Evolutionary conservation across 192 early-diverging fungal genomes (phyloP).

Genomic region (Umbelopsis sp.): DNA sequence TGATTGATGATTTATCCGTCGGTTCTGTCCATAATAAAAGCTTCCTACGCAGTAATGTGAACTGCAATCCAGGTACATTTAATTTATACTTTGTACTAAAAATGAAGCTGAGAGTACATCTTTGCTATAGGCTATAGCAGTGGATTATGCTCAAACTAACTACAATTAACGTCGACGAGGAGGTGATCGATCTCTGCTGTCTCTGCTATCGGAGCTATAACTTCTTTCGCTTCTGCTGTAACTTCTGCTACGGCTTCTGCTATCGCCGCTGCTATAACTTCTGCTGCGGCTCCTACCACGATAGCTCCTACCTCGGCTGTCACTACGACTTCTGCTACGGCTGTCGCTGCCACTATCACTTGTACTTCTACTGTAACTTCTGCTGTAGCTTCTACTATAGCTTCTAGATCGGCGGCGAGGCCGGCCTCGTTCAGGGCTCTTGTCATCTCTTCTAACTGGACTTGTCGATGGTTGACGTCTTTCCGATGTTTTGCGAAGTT

Average conservation of each 20-base stretch:
- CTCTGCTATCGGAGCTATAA: background rate
- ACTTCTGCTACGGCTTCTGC: conserved; percentile 7
- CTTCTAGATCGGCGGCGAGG: conserved; percentile 17
- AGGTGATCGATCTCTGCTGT: conserved; percentile 17
- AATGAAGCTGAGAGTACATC: too few relatives aligned
- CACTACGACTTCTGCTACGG: background rate
- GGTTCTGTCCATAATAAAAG: too few relatives aligned
- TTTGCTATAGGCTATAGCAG: too few relatives aligned
- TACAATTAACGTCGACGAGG: background rate
- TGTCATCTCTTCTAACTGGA: conserved; percentile 20
- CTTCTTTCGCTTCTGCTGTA: conserved; percentile 5
- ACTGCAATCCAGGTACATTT: too few relatives aligned
- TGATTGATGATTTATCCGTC: too few relatives aligned
- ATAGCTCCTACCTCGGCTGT: conserved; percentile 22
- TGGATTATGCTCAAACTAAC: background rate
- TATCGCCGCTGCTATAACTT: background rate
- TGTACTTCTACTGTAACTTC: conserved; percentile 26
- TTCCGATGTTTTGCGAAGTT: background rate
- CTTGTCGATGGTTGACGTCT: background rate
- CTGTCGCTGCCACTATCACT: background rate
- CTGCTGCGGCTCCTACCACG: conserved; percentile 18
- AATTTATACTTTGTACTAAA: too few relatives aligned
- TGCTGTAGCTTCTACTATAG: conserved; percentile 25
- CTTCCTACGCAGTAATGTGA: too few relatives aligned
- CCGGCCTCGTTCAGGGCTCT: background rate